These are phyloP conservation scores for Penicillium hesseltinei DNA, from an alignment of 2,329 filamentous ascomycete genomes.

Conservation along the genomic window DNA sequence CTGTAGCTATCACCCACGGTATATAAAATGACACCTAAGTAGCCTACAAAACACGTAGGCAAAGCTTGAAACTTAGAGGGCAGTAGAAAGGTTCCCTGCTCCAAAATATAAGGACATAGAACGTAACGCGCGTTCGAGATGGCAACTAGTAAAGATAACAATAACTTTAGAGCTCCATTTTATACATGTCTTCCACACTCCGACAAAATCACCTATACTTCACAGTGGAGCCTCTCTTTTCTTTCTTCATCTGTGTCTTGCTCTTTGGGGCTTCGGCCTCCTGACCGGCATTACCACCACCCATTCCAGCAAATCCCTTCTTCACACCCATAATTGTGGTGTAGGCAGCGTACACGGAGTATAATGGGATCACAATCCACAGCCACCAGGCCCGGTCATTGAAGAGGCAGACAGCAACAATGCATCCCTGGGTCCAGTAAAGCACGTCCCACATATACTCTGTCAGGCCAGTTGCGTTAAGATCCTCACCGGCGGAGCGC, in stretches of 20 bases:
- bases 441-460: constrained; percentile 98
- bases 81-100: background rate
- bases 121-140: background rate
- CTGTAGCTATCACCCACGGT: background rate
- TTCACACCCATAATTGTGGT: constrained; percentile 49
- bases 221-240: constrained; percentile 49
- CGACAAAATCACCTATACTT: constrained; percentile 39
- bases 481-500: constrained; percentile 77
- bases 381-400: constrained; percentile 78
- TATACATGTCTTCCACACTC: constrained; percentile 9
- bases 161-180: background rate
- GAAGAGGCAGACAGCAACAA: constrained; percentile 69
- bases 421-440: constrained; percentile 86
- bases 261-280: constrained; percentile 37
- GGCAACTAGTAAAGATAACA: background rate
- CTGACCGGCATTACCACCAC: constrained; percentile 29
- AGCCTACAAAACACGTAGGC: background rate
- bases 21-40: background rate
- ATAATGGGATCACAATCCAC: constrained; percentile 53
- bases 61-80: background rate
- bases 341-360: constrained; percentile 48
- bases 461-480: constrained; percentile 81
- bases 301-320: constrained; percentile 45
- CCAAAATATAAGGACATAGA: background rate
- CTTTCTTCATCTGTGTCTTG: constrained; percentile 55